Conservation (phyloP, 2,329 filamentous ascomycete genomes). For the Diaporthe ampelina region DNA sequence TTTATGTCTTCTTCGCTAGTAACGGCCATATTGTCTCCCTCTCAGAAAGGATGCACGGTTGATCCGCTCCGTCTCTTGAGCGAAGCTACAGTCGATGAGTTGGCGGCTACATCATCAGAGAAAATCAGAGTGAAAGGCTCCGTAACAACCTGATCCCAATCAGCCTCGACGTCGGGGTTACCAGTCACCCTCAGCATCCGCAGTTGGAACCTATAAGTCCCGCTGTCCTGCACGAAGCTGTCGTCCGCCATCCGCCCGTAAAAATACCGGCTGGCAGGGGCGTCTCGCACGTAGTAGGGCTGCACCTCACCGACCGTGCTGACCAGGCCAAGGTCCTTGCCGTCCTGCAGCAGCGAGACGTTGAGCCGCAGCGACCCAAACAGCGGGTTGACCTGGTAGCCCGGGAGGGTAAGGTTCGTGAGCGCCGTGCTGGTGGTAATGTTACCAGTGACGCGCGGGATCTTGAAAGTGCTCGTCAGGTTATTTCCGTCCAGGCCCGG, state of each 20-base stretch:
- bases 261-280: conserved; percentile 34
- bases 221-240: conserved; percentile 43
- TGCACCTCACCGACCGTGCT: conserved; percentile 5
- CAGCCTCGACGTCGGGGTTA: conserved; percentile 43
- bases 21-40: too few relatives aligned
- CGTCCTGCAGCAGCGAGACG: conserved; percentile 31
- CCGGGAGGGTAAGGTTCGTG: conserved; percentile 31
- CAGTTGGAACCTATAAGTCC: conserved; percentile 45
- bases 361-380: conserved; percentile 32
- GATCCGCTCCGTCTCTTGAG: not conserved
- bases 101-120: not conserved
- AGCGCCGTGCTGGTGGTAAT: conserved; percentile 32
- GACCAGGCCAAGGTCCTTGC: conserved; percentile 33
- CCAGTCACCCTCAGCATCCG: conserved; percentile 46
- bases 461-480: conserved; percentile 31
- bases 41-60: not conserved
- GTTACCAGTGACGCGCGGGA: conserved; percentile 34
- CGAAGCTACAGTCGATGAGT: not conserved
- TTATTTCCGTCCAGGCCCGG: conserved; percentile 31
- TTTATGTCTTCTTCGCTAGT: too few relatives aligned
- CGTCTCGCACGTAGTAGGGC: conserved; percentile 18
- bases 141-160: conserved; percentile 44
- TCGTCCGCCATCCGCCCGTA: conserved; percentile 44
- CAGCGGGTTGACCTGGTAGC: conserved; percentile 1
- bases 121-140: conserved; percentile 30